Evolutionary conservation across 768 basidiomycete genomes (phyloP), one percentile per base, ranked within the genome.

Genomic region (Suillus sp.): DNA sequence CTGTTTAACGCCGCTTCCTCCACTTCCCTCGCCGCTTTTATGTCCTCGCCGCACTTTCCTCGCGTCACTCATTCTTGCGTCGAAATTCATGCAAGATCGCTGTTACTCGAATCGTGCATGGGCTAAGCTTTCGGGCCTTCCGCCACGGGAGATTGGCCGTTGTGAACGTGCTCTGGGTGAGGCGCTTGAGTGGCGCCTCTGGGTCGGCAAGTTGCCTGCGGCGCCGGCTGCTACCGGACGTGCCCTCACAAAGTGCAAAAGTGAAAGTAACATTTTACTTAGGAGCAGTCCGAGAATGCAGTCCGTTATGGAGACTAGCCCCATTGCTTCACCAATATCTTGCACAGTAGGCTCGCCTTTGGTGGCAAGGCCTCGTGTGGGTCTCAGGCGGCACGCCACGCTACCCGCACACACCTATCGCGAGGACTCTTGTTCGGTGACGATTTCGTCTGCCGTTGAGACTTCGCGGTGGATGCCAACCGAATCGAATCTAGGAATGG

Each of bases 91-190:
- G 65, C 94, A 96, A 78, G 95, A 98, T 70, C 89, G 92, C 58
- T 93, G 92, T 48, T 97, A 96, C 69, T 95, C 93, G 16, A 96
- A 97, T 73, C 86, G 88, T 32, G 95, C 95, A 20, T 97, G 96
- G 96, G 91, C 92, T 1, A 95, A 95, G 70, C 83, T 98, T 7
- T 92, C 91, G n/a, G 94, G 95, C 20, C 82, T 98, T 2, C 86
- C 89, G 0, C 87, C 93, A 5, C 79, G 87, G 47, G 95, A 98
- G 79, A 91, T 98, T 59, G 88, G 92, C 43, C 85, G 87, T 20
- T 95, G 93, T 71, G 96, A 98, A 75, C 86, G 92, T 27, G 92
- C 91, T 1, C 85, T 98, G 47, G 92, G 94, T 27, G 87, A 88
- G 72, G 89, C 93, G 10, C 84, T 96, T 22, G 88, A 89, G 64